These are phyloP conservation scores for Sugiyamaella xylanicola DNA, from an alignment of 1,139 yeast species.

Conservation along the genomic window DNA sequence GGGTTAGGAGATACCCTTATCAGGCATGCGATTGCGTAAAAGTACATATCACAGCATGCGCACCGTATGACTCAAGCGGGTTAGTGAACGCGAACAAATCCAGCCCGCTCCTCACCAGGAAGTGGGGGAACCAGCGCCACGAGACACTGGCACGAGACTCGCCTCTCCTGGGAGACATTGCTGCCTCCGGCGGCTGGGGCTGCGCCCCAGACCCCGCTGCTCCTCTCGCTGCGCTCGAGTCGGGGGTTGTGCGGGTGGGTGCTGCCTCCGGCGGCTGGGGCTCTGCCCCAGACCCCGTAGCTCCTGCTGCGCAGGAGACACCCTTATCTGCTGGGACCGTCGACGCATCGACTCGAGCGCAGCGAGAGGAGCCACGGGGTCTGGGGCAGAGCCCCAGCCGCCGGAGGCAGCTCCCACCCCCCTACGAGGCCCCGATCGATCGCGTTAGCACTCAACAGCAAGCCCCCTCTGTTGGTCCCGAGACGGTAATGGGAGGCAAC, in stretches of 20 bases:
- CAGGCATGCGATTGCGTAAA: neutral
- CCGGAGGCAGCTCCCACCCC: neutral
- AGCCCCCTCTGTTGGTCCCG: neutral
- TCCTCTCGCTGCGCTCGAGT: too few species aligned
- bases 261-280: neutral
- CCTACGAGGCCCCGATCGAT: neutral
- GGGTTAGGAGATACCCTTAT: neutral
- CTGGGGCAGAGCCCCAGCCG: neutral
- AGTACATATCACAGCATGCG: neutral
- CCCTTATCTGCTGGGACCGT: too few species aligned
- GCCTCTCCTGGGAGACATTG: neutral
- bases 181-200: neutral
- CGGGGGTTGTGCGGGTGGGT: neutral
- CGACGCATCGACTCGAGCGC: neutral
- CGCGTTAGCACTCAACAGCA: neutral
- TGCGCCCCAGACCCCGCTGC: neutral
- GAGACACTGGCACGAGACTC: neutral
- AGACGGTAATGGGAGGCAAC: neutral
- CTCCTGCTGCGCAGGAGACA: neutral
- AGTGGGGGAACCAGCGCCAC: neutral
- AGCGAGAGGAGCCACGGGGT: slow-evolving; percentile 1
- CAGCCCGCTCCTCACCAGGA: neutral
- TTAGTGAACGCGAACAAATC: too few species aligned
- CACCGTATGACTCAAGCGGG: neutral
- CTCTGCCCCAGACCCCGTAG: neutral